phyloP scores from a whole-genome alignment of 768 basidiomycete species.

The Fibroporia radiculosa region DNA sequence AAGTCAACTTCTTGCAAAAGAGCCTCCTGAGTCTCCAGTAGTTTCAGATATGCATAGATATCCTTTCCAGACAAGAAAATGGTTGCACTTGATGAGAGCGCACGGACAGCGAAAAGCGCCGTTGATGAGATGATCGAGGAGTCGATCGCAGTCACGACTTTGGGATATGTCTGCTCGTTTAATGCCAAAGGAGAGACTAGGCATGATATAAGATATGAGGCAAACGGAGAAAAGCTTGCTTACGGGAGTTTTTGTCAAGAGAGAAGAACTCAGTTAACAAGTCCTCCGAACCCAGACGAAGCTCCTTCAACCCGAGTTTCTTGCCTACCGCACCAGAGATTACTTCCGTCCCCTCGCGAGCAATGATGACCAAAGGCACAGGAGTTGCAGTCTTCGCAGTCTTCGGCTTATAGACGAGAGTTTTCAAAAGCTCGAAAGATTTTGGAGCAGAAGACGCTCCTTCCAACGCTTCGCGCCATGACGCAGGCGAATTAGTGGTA shows the following conservation, averaged over 20 bases:
- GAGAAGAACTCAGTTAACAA: constrained; percentile 79
- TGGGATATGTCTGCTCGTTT: constrained; percentile 54
- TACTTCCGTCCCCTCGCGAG: constrained; percentile 78
- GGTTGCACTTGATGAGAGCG: constrained; percentile 61
- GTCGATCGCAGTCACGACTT: constrained; percentile 71
- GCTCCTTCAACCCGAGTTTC: constrained; percentile 77
- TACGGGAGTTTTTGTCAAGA: constrained; percentile 81
- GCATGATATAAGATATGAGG: constrained; percentile 8
- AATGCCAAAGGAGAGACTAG: constrained; percentile 80
- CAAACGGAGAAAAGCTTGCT: constrained; percentile 24
- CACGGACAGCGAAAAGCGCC: constrained; percentile 67
- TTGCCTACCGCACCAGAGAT: constrained; percentile 72
- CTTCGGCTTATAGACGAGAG: constrained; percentile 93
- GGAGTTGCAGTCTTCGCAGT: constrained; percentile 84
- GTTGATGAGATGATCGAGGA: constrained; percentile 65
- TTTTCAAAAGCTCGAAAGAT: constrained; percentile 72
- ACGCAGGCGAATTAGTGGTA: constrained; percentile 57
- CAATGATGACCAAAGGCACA: constrained; percentile 82
- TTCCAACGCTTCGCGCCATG: constrained; percentile 71
- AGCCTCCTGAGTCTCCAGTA: constrained; percentile 55
- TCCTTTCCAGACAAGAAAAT: constrained; percentile 76
- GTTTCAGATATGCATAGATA: constrained; percentile 61
- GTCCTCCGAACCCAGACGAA: constrained; percentile 81
- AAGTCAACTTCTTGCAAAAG: constrained; percentile 76
- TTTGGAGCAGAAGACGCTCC: constrained; percentile 42